Conservation (phyloP, 1,284 basidiomycete genomes). For the Anthracocystis panici-leucophaei region DNA sequence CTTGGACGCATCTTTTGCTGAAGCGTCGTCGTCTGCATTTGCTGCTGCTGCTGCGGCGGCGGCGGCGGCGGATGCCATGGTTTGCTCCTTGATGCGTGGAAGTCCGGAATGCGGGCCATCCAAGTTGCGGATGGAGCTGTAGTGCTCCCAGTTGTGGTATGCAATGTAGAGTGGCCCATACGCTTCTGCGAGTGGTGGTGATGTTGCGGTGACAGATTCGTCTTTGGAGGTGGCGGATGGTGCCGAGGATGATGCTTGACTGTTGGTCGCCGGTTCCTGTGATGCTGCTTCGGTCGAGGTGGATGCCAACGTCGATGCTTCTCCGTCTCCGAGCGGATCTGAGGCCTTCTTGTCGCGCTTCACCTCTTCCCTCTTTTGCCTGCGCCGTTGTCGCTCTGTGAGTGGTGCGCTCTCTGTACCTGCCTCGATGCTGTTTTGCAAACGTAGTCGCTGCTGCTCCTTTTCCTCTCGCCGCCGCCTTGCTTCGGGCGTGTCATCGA, state of each 20-base stretch:
- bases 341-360: constrained; percentile 31
- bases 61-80: constrained; percentile 15
- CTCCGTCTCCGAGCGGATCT: neutral
- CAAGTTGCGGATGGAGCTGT: constrained; percentile 88
- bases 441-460: constrained; percentile 48
- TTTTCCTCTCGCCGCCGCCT: constrained; percentile 35
- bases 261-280: neutral
- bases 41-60: constrained; percentile 24
- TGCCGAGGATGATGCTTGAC: constrained; percentile 2
- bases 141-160: constrained; percentile 93
- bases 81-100: constrained; percentile 76
- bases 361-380: constrained; percentile 42
- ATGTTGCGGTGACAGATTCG: neutral
- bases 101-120: constrained; percentile 84
- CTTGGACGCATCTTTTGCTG: constrained; percentile 6
- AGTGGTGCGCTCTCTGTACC: constrained; percentile 38
- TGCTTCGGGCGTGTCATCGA: constrained; percentile 68
- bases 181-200: constrained; percentile 40
- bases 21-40: constrained; percentile 13
- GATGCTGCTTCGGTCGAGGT: constrained; percentile 5
- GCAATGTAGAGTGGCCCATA: constrained; percentile 66
- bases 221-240: constrained; percentile 14
- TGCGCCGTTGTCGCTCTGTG: constrained; percentile 46
- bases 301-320: constrained; percentile 15
- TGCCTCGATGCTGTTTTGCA: constrained; percentile 42